Evolutionary conservation across 2,329 filamentous ascomycete genomes (phyloP).

Genomic region (Talaromyces verruculosus): DNA sequence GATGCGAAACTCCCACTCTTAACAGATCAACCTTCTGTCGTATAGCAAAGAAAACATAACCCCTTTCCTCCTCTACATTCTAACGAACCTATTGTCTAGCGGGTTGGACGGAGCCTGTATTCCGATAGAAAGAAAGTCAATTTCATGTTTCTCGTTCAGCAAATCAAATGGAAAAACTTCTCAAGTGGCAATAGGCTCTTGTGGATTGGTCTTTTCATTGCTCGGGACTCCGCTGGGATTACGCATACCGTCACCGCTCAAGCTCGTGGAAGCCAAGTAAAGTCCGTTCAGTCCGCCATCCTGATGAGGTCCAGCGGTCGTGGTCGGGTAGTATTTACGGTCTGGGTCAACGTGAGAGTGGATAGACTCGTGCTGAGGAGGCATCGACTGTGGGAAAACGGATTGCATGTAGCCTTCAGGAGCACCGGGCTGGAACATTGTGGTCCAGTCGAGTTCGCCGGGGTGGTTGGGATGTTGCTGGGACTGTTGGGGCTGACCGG

Average conservation of each 20-base stretch:
- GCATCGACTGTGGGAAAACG: constrained; percentile 64
- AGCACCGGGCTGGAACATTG: constrained; percentile 74
- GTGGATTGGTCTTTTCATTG: constrained; percentile 54
- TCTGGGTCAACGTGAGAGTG: constrained; percentile 63
- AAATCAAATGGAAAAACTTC: constrained; percentile 15
- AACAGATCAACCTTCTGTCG: background rate
- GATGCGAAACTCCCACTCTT: constrained; percentile 5
- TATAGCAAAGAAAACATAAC: constrained; percentile 11
- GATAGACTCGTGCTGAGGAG: constrained; percentile 67
- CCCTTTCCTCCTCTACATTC: background rate
- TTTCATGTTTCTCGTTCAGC: constrained; percentile 36
- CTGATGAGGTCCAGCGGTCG: constrained; percentile 38
- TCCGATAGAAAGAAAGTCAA: constrained; percentile 51
- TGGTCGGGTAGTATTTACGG: constrained; percentile 54
- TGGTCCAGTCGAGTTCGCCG: constrained; percentile 68
- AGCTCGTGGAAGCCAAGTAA: constrained; percentile 49
- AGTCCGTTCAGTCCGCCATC: constrained; percentile 49
- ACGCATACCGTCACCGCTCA: constrained; percentile 50
- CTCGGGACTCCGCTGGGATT: constrained; percentile 49
- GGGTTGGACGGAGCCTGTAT: constrained; percentile 57
- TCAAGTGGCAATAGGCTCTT: constrained; percentile 23
- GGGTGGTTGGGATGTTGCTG: constrained; percentile 57
- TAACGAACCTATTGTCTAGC: constrained; percentile 50
- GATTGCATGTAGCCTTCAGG: constrained; percentile 64
- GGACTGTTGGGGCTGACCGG: constrained; percentile 44